Evolutionary conservation across 495 filamentous ascomycete genomes (phyloP), one percentile per base, ranked within the genome.

Genomic region (Halenospora varia): DNA sequence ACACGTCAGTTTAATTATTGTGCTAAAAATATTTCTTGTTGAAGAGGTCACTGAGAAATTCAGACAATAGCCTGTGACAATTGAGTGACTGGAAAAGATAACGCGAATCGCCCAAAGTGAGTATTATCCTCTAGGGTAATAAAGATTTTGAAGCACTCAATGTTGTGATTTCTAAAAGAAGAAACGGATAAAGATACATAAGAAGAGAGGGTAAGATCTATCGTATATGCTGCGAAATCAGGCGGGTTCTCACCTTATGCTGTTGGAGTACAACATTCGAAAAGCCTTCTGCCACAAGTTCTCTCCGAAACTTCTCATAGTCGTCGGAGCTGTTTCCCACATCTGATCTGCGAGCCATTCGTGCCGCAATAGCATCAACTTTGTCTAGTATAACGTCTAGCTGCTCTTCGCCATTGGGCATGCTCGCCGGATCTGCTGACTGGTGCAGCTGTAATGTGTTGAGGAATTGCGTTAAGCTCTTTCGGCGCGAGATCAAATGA

Each of bases 211-310:
- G 13, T 13, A 35, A 35, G 13, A 4, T 35, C 29, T 35, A 35
- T n/a, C n/a, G n/a, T n/a, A n/a, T n/a, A n/a, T n/a, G n/a, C n/a
- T n/a, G n/a, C n/a, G n/a, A n/a, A n/a, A n/a, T n/a, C n/a, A n/a
- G n/a, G n/a, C n/a, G n/a, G n/a, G n/a, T n/a, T 35, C 71, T 45
- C 61, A 80, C 75, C 72, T 79, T 78, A 63, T 83, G 75, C 47
- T 75, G 73, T 48, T 66, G 67, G 44, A 83, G 63, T 15, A 81
- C 68, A 2, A 76, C 68, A 54, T 70, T 70, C 1, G 74, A 75
- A 60, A 83, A 81, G 18, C 81, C 81, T 42, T 78, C 75, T 19
- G 68, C 67, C 17, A 79, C 68, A 18, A 84, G 65, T 59, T 80
- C 80, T n/a, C 70, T 61, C 49, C 73, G 69, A 61, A 84, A 81